phyloP scores from a whole-genome alignment of 768 basidiomycete species.

The Trametes cubensis region DNA sequence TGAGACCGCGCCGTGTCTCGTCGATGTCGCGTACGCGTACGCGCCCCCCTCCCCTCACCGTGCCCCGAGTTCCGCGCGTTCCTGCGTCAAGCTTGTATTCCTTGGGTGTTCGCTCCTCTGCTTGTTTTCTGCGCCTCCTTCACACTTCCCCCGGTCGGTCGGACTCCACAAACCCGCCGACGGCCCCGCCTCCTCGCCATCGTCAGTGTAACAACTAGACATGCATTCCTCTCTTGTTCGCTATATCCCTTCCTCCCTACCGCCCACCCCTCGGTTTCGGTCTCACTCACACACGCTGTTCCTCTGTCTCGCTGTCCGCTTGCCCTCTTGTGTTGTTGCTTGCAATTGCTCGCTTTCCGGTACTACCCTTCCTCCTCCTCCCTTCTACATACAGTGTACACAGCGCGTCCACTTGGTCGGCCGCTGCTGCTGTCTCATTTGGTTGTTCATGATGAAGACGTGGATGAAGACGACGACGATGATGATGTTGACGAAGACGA shows the following conservation, averaged over 20 bases:
- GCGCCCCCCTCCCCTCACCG: not conserved
- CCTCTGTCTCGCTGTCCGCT: conserved; percentile 19
- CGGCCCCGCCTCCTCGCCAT: conserved; percentile 5
- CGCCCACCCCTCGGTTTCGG: conserved; percentile 34
- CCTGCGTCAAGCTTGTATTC: not conserved
- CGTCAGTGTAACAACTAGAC: conserved; percentile 71
- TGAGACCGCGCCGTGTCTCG: conserved; percentile 11
- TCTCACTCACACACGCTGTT: conserved; percentile 13
- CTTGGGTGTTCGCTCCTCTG: conserved; percentile 9
- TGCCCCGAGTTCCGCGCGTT: not conserved
- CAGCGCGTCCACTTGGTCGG: not conserved
- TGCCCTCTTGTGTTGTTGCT: not conserved
- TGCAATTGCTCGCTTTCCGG: not conserved
- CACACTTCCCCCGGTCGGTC: no score
- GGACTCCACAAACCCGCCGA: no score
- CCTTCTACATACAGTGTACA: not conserved
- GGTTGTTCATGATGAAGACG: not conserved
- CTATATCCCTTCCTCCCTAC: conserved; percentile 32
- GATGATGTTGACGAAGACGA: conserved; percentile 1
- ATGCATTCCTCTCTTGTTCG: conserved; percentile 44
- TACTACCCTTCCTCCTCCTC: not conserved
- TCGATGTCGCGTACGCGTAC: no score
- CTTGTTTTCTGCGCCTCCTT: conserved; percentile 14
- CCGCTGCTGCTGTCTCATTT: not conserved
- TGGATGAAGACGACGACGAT: not conserved